Percentiles rank a stretch among this genome's conserved stretches.
Conservation (phyloP, 1,284 basidiomycete genomes). For the Ceraceosorus bombacis region DNA sequence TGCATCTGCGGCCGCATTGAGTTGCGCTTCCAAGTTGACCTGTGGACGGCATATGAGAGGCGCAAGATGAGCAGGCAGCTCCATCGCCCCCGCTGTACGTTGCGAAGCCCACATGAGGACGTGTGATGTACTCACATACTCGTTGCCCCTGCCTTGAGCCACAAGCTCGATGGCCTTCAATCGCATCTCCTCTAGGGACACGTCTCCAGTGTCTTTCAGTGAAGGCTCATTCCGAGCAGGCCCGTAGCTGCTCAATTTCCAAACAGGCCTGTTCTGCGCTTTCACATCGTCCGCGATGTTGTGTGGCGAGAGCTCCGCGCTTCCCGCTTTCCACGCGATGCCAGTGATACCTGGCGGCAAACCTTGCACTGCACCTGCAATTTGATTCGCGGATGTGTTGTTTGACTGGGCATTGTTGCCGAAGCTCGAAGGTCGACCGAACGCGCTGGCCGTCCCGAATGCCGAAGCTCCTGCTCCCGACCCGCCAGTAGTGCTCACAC, state of each 20-base stretch:
- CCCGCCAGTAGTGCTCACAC: no score
- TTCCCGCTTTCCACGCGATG: no score
- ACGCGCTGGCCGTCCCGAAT: no score
- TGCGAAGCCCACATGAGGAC: background rate
- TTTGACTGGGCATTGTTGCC: no score
- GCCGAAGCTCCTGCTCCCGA: no score
- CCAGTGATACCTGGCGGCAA: no score
- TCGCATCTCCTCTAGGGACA: background rate
- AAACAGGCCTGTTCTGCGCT: background rate
- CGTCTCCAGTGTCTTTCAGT: background rate
- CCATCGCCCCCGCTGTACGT: background rate
- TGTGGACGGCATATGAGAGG: background rate
- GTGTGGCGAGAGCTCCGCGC: background rate
- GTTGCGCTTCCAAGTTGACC: background rate
- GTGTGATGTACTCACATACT: background rate
- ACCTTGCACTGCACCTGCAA: no score
- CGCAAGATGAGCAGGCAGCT: background rate
- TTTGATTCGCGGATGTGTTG: no score
- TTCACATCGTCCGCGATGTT: background rate
- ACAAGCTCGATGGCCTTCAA: background rate
- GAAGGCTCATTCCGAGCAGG: background rate
- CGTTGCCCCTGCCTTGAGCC: background rate
- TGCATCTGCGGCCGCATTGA: background rate
- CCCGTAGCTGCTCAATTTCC: background rate
- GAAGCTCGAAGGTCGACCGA: no score